Evolutionary conservation across 345 rosid genomes (phyloP), one percentile per base, ranked within the genome.

Genomic region (Eucalyptus cloeziana): DNA sequence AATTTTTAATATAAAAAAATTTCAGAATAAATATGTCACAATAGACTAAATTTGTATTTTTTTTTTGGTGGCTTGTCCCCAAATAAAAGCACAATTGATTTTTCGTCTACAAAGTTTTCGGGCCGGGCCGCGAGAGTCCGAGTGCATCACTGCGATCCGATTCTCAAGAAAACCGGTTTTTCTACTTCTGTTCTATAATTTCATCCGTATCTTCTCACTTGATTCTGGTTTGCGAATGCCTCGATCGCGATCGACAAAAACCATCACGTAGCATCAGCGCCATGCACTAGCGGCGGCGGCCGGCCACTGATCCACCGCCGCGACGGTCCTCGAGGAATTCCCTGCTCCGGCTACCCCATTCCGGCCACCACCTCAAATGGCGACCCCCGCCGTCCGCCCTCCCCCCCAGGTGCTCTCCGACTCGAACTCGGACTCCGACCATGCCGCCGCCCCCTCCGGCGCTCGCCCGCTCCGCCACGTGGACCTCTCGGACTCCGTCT

Each of bases 401-500:
- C 86, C 49, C 88, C 90, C 16, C 3, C 14, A 79, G 87, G n/a
- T 67, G 88, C 49, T 92, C 93, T 88, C 91, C 33, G 91, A 67
- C 44, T 51, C 54, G 5, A 16, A 49, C 51, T 88, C 97, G 16
- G 96, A 94, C 71, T 88, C 97, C 21, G 96, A 95, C 60, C 88
- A 94, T 33, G 97, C 94, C 33, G 87, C 89, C 83, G 90, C 92
- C 88, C 93, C 91, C 67, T 50, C 86, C 30, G 92, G 88, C 86
- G 49, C 89, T 12, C 71, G 13, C 76, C 88, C 79, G 44, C 91
- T 49, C 89, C 92, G 89, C 89, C 92, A 89, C 87, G 40, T 91
- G 17, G 98, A 96, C 90, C 95, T 96, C 80, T 94, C 99, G 2
- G 94, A 91, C 91, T 94, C 98, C 89, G 94, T 98, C 88, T 96